Evolutionary conservation across 2,329 filamentous ascomycete species (phyloP).

Genomic region (Amesomyces nigricolor): DNA sequence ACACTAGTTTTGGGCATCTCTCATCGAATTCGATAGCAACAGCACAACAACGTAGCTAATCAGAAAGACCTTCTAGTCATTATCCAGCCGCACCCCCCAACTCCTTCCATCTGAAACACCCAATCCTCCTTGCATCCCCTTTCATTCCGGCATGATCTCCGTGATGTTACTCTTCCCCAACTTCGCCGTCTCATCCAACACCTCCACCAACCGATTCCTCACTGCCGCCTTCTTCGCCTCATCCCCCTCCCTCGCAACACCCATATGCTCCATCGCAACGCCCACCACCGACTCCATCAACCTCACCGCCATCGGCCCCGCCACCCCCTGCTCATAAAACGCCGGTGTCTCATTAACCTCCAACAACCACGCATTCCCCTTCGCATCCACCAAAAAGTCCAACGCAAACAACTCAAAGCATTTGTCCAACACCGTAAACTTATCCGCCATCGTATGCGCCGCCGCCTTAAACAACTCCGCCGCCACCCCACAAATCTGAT

Average conservation of each 20-base stretch:
- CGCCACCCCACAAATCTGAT: slow-evolving; percentile 33
- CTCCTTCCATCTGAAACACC: too few species aligned
- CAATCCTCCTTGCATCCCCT: too few species aligned
- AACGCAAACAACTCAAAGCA: slow-evolving; percentile 37
- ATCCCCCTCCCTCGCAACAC: slow-evolving; percentile 13
- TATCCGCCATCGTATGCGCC: slow-evolving; percentile 36
- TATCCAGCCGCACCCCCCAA: too few species aligned
- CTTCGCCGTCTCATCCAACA: slow-evolving; percentile 28
- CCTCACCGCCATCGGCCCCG: slow-evolving; percentile 30
- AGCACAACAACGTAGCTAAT: too few species aligned
- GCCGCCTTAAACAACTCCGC: slow-evolving; percentile 33
- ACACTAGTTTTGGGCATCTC: too few species aligned
- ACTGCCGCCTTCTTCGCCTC: slow-evolving; percentile 7
- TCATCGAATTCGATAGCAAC: too few species aligned
- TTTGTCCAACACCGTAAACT: slow-evolving; percentile 34
- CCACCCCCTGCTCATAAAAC: slow-evolving; percentile 33
- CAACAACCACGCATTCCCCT: slow-evolving; percentile 32
- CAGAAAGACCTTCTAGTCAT: too few species aligned
- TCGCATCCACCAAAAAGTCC: slow-evolving; percentile 33
- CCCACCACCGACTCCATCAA: slow-evolving; percentile 35
- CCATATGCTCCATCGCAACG: slow-evolving; percentile 34
- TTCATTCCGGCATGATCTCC: slow-evolving; percentile 25
- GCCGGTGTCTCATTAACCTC: slow-evolving; percentile 38
- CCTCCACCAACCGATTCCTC: slow-evolving; percentile 25
- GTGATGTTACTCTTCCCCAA: slow-evolving; percentile 30